phyloP scores from a whole-genome alignment of 129 eudicot species.

The Gnaphalium uliginosum region DNA sequence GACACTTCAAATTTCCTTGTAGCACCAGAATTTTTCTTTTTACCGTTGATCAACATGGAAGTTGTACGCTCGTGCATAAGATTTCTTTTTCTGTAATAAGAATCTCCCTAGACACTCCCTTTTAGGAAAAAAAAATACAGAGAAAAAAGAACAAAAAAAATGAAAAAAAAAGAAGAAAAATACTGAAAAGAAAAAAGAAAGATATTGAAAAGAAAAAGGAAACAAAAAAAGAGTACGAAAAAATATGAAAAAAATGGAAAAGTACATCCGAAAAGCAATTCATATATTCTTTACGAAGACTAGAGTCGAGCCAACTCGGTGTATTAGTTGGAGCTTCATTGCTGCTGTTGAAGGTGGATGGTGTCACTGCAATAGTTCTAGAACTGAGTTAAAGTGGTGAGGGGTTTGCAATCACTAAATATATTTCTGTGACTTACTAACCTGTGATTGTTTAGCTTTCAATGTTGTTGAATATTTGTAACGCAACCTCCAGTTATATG shows the following conservation, averaged over 20 bases:
- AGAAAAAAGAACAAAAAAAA: slow-evolving; percentile 14
- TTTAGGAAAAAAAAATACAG: neutral
- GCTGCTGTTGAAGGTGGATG: neutral
- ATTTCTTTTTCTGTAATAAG: neutral
- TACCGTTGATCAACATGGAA: slow-evolving; percentile 47
- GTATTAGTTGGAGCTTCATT: neutral
- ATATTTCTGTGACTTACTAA: neutral
- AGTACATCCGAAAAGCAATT: neutral
- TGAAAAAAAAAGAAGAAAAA: slow-evolving; percentile 6
- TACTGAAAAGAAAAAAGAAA: neutral
- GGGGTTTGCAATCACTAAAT: neutral
- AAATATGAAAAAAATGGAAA: neutral
- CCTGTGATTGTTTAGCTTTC: neutral
- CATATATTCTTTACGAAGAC: neutral
- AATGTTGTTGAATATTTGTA: no score
- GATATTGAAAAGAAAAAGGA: neutral
- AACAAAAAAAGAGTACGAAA: neutral
- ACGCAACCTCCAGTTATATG: neutral
- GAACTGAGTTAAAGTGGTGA: neutral
- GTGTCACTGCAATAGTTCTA: neutral
- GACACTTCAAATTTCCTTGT: slow-evolving; percentile 53
- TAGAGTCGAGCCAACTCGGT: neutral
- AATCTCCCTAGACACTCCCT: neutral
- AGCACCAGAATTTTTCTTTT: slow-evolving; percentile 46
- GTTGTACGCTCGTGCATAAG: slow-evolving; percentile 16